A percentile compares a stretch with the other conserved stretches of the same genome.
Evolutionary conservation across 805 yeast genomes (phyloP).

Genomic region (Candida quercuum): DNA sequence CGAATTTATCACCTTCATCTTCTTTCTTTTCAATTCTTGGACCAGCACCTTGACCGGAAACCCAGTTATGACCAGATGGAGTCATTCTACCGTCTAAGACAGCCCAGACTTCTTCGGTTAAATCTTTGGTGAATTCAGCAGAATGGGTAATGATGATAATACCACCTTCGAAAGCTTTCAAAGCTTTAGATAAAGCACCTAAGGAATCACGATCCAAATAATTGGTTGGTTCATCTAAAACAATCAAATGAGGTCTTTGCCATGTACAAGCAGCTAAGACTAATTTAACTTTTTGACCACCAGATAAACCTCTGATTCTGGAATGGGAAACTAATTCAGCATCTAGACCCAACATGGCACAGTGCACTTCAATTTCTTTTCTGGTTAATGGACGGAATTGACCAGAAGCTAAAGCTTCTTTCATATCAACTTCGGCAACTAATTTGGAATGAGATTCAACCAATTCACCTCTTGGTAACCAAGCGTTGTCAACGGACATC

Average conservation of each 20-base stretch:
- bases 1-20: slow-evolving; percentile 95
- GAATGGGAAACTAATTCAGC: slow-evolving; percentile 99
- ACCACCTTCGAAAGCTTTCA: slow-evolving; percentile 99
- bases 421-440: slow-evolving; percentile 99
- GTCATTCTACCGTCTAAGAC: slow-evolving; percentile 97
- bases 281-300: slow-evolving; percentile 99
- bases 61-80: slow-evolving; percentile 99
- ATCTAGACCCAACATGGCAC: slow-evolving; percentile 97
- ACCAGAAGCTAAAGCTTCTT: slow-evolving; percentile 99
- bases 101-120: slow-evolving; percentile 99
- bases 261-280: slow-evolving; percentile 99
- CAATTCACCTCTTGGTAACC: slow-evolving; percentile 99
- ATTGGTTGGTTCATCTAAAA: slow-evolving; percentile 98
- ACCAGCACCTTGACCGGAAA: slow-evolving; percentile 99
- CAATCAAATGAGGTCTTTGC: slow-evolving; percentile 99
- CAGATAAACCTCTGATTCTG: slow-evolving; percentile 99
- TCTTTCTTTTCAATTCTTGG: slow-evolving; percentile 98
- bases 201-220: slow-evolving; percentile 97
- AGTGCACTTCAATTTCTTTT: slow-evolving; percentile 99
- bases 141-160: slow-evolving; percentile 99
- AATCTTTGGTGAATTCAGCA: slow-evolving; percentile 99
- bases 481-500: slow-evolving; percentile 99
- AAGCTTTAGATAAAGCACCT: slow-evolving; percentile 98
- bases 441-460: slow-evolving; percentile 96
- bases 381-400: slow-evolving; percentile 99